These are phyloP conservation scores for Epichloe aotearoae DNA, from an alignment of 2,329 filamentous ascomycete species.

Conservation along the genomic window DNA sequence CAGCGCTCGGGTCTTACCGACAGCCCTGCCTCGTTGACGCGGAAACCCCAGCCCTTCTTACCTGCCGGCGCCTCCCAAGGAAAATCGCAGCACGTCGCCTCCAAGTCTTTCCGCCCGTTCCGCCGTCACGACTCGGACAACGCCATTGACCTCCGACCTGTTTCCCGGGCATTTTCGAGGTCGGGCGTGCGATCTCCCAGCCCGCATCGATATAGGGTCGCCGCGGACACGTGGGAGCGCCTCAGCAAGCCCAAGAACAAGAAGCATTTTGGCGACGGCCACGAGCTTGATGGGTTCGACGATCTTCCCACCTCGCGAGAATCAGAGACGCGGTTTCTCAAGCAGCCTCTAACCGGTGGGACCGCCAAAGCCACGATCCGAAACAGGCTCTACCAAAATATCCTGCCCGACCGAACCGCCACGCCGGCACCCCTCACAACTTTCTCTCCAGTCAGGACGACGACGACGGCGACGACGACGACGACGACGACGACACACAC, in stretches of 20 bases:
- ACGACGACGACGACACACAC: conserved; percentile 20
- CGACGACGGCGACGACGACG: conserved; percentile 12
- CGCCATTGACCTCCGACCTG: conserved; percentile 42
- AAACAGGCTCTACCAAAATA: conserved; percentile 43
- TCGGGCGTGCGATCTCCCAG: conserved; percentile 47
- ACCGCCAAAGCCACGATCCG: conserved; percentile 51
- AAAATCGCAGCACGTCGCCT: conserved; percentile 65
- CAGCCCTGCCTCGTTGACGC: conserved; percentile 35
- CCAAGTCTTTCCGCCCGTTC: conserved; percentile 58
- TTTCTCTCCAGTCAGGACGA: conserved; percentile 42
- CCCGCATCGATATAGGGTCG: conserved; percentile 32
- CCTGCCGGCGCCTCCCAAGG: conserved; percentile 61
- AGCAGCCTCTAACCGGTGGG: conserved; percentile 53
- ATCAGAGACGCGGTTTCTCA: conserved; percentile 70
- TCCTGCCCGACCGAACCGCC: conserved; percentile 37
- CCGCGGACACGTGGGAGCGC: conserved; percentile 47
- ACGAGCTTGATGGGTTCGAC: conserved; percentile 86
- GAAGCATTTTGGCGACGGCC: conserved; percentile 70
- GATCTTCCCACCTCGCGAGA: conserved; percentile 81
- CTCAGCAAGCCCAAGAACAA: conserved; percentile 53
- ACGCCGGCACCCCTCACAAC: conserved; percentile 42
- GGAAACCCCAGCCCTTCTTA: conserved; percentile 62
- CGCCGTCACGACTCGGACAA: conserved; percentile 75
- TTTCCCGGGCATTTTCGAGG: conserved; percentile 44
- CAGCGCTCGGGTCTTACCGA: conserved; percentile 34